phyloP scores from a whole-genome alignment of 1,284 basidiomycete species.

The Gymnopus androsaceus region DNA sequence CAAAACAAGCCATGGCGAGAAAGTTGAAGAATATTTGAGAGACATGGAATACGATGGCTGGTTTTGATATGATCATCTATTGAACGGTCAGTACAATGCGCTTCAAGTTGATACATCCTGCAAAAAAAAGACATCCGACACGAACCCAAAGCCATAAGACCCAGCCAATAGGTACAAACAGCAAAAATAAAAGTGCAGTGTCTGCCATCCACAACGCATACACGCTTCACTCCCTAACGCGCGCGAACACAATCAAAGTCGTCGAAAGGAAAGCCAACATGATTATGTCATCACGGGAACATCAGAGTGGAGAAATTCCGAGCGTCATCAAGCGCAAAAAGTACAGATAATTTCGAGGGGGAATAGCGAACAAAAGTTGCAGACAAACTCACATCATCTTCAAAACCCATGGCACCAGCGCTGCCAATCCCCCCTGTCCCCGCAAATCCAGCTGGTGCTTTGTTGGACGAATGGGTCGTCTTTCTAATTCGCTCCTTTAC shows the following conservation, averaged over 20 bases:
- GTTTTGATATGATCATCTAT: slow-evolving; percentile 85
- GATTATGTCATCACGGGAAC: slow-evolving; percentile 56
- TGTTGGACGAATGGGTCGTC: slow-evolving; percentile 33
- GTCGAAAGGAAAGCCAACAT: slow-evolving; percentile 37
- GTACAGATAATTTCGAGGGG: too few relatives aligned
- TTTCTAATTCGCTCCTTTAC: slow-evolving; percentile 37
- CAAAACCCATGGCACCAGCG: slow-evolving; percentile 60
- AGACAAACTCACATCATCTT: slow-evolving; percentile 64
- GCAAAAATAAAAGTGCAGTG: slow-evolving; percentile 52
- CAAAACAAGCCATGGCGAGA: slow-evolving; percentile 85
- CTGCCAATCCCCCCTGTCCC: slow-evolving; percentile 54
- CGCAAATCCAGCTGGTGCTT: slow-evolving; percentile 28
- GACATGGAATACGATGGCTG: slow-evolving; percentile 70
- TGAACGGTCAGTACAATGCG: slow-evolving; percentile 16
- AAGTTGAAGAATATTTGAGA: slow-evolving; percentile 88
- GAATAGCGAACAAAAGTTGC: slow-evolving; percentile 12
- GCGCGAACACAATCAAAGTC: too few relatives aligned
- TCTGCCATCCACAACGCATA: slow-evolving; percentile 12
- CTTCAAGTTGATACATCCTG: slow-evolving; percentile 16
- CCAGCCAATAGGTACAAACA: slow-evolving; percentile 62
- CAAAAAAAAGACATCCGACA: slow-evolving; percentile 29
- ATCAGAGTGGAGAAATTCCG: slow-evolving; percentile 4
- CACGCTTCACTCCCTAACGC: slow-evolving; percentile 1
- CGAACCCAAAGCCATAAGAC: slow-evolving; percentile 67
- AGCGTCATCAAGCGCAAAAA: not conserved